Evolutionary conservation across 305 asterid genomes (phyloP).

Genomic region (Ilex paraguariensis): DNA sequence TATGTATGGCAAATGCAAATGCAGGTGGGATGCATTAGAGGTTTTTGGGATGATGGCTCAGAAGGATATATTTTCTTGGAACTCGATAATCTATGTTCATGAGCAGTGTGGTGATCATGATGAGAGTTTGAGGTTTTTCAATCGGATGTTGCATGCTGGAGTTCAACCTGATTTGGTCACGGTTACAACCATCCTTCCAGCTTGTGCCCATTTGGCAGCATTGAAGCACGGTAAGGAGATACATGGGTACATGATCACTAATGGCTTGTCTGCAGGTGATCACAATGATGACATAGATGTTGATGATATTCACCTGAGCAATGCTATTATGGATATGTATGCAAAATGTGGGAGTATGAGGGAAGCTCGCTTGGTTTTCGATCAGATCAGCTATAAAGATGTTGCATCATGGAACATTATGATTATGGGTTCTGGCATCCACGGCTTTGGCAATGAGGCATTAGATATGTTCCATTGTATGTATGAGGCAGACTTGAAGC

Average conservation of each 20-base stretch:
- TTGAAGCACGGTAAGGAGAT: slow-evolving; percentile 67
- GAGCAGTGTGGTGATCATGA: slow-evolving; percentile 74
- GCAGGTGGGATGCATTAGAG: slow-evolving; percentile 37
- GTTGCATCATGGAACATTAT: slow-evolving; percentile 86
- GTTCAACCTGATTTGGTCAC: slow-evolving; percentile 69
- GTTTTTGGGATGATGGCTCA: slow-evolving; percentile 41
- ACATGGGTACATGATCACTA: slow-evolving; percentile 54
- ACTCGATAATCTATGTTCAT: slow-evolving; percentile 65
- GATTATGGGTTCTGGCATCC: slow-evolving; percentile 83
- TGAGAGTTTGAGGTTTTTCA: slow-evolving; percentile 51
- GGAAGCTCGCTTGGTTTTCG: slow-evolving; percentile 55
- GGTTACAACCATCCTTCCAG: slow-evolving; percentile 65
- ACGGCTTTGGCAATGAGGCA: slow-evolving; percentile 68
- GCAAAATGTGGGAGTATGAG: slow-evolving; percentile 78
- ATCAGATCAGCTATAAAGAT: slow-evolving; percentile 47
- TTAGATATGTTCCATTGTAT: slow-evolving; percentile 48
- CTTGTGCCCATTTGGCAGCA: slow-evolving; percentile 60
- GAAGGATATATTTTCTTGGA: slow-evolving; percentile 85
- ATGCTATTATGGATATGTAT: slow-evolving; percentile 88
- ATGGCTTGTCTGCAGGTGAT: slow-evolving; percentile 22
- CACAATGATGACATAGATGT: slow-evolving; percentile 9
- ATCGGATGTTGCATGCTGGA: slow-evolving; percentile 44
- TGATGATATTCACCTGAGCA: slow-evolving; percentile 31
- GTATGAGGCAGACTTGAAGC: slow-evolving; percentile 48
- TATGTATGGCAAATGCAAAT: slow-evolving; percentile 79